Base-by-base conservation (phyloP, 2,329 filamentous ascomycete genomes). In the Tolypocladium inflatum region DNA sequence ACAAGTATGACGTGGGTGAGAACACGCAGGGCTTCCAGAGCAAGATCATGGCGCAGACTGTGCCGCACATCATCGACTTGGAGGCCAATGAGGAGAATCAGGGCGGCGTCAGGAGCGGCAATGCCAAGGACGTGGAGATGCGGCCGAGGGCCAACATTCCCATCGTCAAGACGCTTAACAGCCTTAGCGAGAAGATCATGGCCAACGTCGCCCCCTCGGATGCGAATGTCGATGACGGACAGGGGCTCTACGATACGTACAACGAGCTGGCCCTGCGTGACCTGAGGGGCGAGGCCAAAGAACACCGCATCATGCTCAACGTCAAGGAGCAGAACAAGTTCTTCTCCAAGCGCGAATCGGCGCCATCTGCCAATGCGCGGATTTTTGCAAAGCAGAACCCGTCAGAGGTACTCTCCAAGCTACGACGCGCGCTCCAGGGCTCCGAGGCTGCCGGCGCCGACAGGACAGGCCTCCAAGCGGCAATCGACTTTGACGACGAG, bases 61-160 rank as follows among this genome's bases (percentile, higher is more conserved):
- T 99, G 23, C 92, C 94, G 1, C 86, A 92, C 65, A 92, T 95
- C 63, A 92, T 99, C 64, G 89, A 99, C 70, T 74, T 99, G 33
- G 90, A 93, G 68, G 94, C 88, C 37, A 99, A 99, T 68, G 94
- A 97, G 73, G 90, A 94, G 71, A 93, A 99, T 67, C 87, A 96
- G 71, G 95, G 91, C 64, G 90, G 92, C 56, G 84, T 87, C 67
- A 87, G 82, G 66, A 75, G 81, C 61, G 94, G 94, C 55, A 97
- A 99, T 70, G 81, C 88, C 56, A 91, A 93, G 57, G 91, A 97
- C 69, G 76, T 89, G 41, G 94, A 95, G 63, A 97, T 97, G 91
- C 83, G 90, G 39, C 91, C 91, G 2, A 80, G 85, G 13, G 76
- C 83, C 52, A 93, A 94, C 68, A 87, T 94, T 2, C 92, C 91